phyloP scores from a whole-genome alignment of 306 rosid genomes.

The Castanea crenata region DNA sequence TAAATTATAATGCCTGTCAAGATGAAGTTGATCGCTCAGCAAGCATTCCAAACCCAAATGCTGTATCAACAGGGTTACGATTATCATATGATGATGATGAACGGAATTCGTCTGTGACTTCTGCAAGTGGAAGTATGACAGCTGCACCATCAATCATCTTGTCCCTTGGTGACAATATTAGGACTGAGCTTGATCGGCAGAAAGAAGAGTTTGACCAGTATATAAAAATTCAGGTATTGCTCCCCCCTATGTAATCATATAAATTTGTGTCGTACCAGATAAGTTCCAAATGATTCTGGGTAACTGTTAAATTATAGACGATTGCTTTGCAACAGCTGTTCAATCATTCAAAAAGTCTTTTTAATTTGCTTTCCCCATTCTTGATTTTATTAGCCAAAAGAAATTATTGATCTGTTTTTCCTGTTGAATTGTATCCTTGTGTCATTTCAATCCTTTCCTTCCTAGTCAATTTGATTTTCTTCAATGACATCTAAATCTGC shows the following conservation, averaged over 20 bases:
- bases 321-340: no score
- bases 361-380: background rate
- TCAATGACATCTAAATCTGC: background rate
- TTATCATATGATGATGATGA: constrained; percentile 91
- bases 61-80: constrained; percentile 88
- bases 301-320: background rate
- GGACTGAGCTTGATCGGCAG: constrained; percentile 76
- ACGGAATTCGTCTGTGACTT: constrained; percentile 85
- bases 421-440: background rate
- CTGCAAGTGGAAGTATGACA: constrained; percentile 84
- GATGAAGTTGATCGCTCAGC: constrained; percentile 71
- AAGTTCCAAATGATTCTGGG: background rate
- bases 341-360: background rate
- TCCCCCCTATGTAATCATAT: background rate
- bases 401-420: background rate
- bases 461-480: background rate
- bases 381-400: background rate
- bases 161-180: constrained; percentile 68
- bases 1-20: constrained; percentile 61
- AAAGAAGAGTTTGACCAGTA: constrained; percentile 77
- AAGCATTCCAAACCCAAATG: constrained; percentile 70
- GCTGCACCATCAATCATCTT: constrained; percentile 59
- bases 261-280: background rate
- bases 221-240: constrained; percentile 72
- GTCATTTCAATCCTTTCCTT: background rate